These are phyloP conservation scores for Dothideomycetidae sp. DNA, from an alignment of 2,329 filamentous ascomycete genomes.

Conservation along the genomic window DNA sequence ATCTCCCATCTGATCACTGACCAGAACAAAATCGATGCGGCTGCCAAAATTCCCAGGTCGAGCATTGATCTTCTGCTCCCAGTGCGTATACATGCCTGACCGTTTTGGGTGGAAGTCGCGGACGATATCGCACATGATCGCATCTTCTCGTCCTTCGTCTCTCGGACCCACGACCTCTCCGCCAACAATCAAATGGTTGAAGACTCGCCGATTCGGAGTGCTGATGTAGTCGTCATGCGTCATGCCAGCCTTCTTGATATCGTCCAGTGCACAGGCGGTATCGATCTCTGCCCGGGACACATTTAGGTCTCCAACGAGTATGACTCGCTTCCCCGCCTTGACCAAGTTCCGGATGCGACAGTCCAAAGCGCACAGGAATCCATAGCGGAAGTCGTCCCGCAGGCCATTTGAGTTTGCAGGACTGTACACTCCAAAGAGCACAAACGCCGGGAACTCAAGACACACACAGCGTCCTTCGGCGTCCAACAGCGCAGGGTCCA, in stretches of 20 bases:
- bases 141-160: conserved; percentile 53
- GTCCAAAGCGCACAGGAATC: conserved; percentile 69
- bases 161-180: conserved; percentile 53
- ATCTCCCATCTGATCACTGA: conserved; percentile 58
- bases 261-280: conserved; percentile 58
- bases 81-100: conserved; percentile 89
- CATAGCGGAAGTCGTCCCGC: conserved; percentile 66
- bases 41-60: conserved; percentile 88
- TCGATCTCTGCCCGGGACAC: conserved; percentile 58
- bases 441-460: conserved; percentile 87
- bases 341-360: conserved; percentile 71
- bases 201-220: conserved; percentile 55
- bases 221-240: conserved; percentile 59
- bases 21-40: conserved; percentile 86
- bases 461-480: conserved; percentile 84
- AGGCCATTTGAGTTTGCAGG: conserved; percentile 78
- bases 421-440: conserved; percentile 82
- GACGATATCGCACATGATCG: conserved; percentile 72
- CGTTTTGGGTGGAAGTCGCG: conserved; percentile 67
- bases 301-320: conserved; percentile 82
- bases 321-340: conserved; percentile 65
- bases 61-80: conserved; percentile 91
- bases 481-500: conserved; percentile 64
- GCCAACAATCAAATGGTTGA: conserved; percentile 71
- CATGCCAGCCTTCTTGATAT: conserved; percentile 54